Percentiles rank a stretch among this genome's conserved stretches.
phyloP scores from a whole-genome alignment of 2,329 filamentous ascomycete species.

The Verticillium longisporum region DNA sequence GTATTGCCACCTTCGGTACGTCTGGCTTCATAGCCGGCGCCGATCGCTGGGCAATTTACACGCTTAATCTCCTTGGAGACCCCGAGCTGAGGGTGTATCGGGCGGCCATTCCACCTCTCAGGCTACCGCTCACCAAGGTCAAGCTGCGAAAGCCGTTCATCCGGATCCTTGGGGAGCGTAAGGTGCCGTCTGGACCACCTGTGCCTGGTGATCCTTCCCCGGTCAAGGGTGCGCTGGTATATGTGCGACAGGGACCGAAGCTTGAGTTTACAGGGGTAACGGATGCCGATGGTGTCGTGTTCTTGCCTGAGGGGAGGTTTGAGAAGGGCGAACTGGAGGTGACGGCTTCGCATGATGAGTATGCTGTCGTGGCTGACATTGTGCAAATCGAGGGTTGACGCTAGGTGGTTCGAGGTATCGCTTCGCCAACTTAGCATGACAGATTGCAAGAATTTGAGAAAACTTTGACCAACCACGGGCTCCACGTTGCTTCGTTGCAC shows the following conservation, averaged over 20 bases:
- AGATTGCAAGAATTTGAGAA: background rate
- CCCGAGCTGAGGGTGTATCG: background rate
- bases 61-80: background rate
- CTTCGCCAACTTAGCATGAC: too few species aligned
- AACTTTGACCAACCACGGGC: too few species aligned
- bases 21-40: background rate
- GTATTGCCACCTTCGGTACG: background rate
- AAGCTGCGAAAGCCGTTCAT: background rate
- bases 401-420: background rate
- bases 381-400: background rate
- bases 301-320: background rate
- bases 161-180: background rate
- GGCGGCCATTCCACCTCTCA: background rate
- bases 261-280: background rate
- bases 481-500: too few species aligned
- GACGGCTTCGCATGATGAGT: background rate
- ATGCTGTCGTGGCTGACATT: background rate
- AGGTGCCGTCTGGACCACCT: background rate
- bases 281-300: background rate
- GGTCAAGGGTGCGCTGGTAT: background rate
- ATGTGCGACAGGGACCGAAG: background rate
- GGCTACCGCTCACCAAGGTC: background rate
- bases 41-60: background rate
- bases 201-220: background rate
- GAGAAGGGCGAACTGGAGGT: background rate